phyloP scores from a whole-genome alignment of 208 protist genomes.

The Acanthamoeba castellanii region DNA sequence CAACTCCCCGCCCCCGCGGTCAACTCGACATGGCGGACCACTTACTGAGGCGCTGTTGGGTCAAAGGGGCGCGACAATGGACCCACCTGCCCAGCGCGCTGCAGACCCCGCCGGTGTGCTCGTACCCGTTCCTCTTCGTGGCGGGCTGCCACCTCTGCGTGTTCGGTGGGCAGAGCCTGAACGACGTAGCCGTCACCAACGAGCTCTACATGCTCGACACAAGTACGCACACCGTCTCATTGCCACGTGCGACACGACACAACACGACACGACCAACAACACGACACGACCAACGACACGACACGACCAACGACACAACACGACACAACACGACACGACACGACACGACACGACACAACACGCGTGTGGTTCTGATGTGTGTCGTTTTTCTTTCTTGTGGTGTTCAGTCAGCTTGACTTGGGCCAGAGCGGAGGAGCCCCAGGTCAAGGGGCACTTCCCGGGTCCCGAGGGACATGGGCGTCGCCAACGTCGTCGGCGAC shows the following conservation, averaged over 20 bases:
- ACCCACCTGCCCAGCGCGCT: background rate
- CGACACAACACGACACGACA: background rate
- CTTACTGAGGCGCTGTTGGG: too few species aligned
- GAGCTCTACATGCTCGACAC: conserved; percentile 32
- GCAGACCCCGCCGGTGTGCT: conserved; percentile 6
- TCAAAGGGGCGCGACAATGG: background rate
- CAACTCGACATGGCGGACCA: too few species aligned
- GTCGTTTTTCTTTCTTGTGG: background rate
- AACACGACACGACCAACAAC: background rate
- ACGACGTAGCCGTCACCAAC: background rate
- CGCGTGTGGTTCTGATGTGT: background rate
- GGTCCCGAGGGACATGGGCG: conserved; percentile 47
- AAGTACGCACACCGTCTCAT: background rate
- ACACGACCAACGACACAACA: background rate
- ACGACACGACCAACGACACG: background rate
- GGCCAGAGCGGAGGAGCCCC: background rate
- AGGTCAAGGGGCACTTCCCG: background rate
- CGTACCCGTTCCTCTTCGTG: conserved; percentile 47
- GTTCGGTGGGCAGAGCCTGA: conserved; percentile 19
- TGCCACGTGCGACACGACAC: too few species aligned
- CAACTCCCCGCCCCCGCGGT: background rate
- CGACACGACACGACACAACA: background rate
- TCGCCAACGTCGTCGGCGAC: conserved; percentile 19
- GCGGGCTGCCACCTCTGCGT: conserved; percentile 23
- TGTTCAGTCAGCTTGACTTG: conserved; percentile 7